These are phyloP conservation scores for Aspergillus persii DNA, from an alignment of 2,329 filamentous ascomycete species.

Conservation along the genomic window DNA sequence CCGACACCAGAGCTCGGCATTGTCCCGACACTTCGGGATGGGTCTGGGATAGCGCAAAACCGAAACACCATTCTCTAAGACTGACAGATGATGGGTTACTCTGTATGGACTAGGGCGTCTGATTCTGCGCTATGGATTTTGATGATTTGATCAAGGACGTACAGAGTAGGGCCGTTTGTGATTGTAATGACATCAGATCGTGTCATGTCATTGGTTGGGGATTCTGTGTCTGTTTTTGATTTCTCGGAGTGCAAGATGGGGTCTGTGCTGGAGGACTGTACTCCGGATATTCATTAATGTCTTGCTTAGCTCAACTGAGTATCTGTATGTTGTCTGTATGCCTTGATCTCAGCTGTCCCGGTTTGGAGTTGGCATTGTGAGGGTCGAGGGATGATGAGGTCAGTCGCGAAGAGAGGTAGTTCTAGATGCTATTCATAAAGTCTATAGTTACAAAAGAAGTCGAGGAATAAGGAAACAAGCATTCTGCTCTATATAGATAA, in stretches of 20 bases:
- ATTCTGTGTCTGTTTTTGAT: neutral
- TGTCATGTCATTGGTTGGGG: neutral
- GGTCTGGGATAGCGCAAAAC: neutral
- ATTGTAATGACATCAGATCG: neutral
- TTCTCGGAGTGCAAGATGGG: neutral
- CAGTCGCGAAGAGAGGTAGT: too few species aligned
- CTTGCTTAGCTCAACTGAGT: neutral
- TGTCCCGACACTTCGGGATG: neutral
- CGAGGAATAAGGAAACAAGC: too few species aligned
- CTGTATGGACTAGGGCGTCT: neutral
- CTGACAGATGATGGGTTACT: neutral
- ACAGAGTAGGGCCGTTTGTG: too few species aligned
- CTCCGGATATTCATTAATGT: neutral
- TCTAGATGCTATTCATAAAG: too few species aligned
- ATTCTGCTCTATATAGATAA: neutral
- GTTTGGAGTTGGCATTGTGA: too few species aligned
- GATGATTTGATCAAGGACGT: neutral
- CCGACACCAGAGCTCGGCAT: neutral
- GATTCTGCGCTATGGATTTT: too few species aligned
- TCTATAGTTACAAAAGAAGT: too few species aligned
- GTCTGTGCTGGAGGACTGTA: neutral
- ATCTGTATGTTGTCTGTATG: neutral
- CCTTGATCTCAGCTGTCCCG: too few species aligned
- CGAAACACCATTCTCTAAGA: neutral
- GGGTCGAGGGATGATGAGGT: too few species aligned